Evolutionary conservation across 2,329 filamentous ascomycete genomes (phyloP), one percentile per base, ranked within the genome.

Genomic region (Hypoxylon sp.): DNA sequence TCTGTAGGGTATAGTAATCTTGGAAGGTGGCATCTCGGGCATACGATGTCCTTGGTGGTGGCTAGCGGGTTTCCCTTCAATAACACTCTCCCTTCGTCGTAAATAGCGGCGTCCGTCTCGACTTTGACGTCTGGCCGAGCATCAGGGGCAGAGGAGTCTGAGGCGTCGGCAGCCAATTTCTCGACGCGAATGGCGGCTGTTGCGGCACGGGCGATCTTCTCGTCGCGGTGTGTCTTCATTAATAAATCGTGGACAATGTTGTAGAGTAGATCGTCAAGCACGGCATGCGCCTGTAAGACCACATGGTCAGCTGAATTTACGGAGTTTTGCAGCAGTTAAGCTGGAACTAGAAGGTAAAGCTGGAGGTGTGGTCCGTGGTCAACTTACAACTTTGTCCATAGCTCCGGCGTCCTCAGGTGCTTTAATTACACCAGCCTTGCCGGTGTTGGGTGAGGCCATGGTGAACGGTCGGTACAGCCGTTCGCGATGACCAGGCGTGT

Each of bases 161-260:
- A 85, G 68, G 84, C 80, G 69, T 88, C 85, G 70, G 84, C 82
- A 56, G 86, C 87, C 70, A 89, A 79, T 75, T 90, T 89, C 79
- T 91, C 88, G 75, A 90, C 86, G 52, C 85, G 83, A 72, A 91
- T 90, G 71, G 89, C 85, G 74, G 91, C 86, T 67, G 91, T 86
- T 70, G 87, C 81, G 73, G 89, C 89, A 78, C 91, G 89, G 58
- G 92, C 88, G 70, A 89, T 87, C 83, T 94, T 94, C 81, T 95
- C 93, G 73, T 92, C 87, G 72, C 91, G 91, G 79, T 95, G 93
- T 44, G 89, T 89, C 78, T 92, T 88, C 75, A 93, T 85, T 70
- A 93, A 84, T 56, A 93, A 85, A 77, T 93, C 91, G 79, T 92
- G 90, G 72, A 94, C 86, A 75, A 94, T 87, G 79, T 93, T 94